phyloP scores from a whole-genome alignment of 2,329 filamentous ascomycete genomes.

The Colletotrichum kahawae region DNA sequence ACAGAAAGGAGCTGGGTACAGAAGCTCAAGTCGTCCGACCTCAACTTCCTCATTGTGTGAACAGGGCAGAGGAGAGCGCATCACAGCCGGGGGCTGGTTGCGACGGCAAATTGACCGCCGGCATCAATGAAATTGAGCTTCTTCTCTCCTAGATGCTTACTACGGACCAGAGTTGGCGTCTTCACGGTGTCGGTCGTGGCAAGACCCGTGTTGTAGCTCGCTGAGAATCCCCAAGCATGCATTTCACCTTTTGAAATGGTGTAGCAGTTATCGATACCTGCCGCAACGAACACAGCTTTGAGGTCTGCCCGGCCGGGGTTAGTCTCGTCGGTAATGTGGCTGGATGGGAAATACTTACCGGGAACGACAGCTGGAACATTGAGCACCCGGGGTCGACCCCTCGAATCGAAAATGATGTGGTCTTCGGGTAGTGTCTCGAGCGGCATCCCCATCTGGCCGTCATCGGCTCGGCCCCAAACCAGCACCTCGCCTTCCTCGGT shows the following conservation, averaged over 20 bases:
- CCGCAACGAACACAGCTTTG: constrained; percentile 38
- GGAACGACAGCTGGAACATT: constrained; percentile 38
- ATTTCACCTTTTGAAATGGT: neutral
- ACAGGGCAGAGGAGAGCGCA: neutral
- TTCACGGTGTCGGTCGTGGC: constrained; percentile 63
- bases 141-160: neutral
- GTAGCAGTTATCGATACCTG: constrained; percentile 16
- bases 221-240: constrained; percentile 12
- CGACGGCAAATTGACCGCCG: constrained; percentile 14
- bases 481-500: constrained; percentile 47
- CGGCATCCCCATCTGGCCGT: constrained; percentile 59
- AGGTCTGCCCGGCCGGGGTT: neutral
- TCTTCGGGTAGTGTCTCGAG: constrained; percentile 54
- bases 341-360: constrained; percentile 17
- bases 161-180: constrained; percentile 52
- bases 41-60: constrained; percentile 51
- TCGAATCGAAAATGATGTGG: constrained; percentile 66
- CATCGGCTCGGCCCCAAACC: constrained; percentile 55
- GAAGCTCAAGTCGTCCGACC: constrained; percentile 43
- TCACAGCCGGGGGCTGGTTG: neutral
- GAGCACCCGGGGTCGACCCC: constrained; percentile 69
- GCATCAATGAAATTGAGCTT: constrained; percentile 3
- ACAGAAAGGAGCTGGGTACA: constrained; percentile 45
- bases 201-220: constrained; percentile 9
- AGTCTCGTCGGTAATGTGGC: neutral